These are phyloP conservation scores for Leucaena leucocephala DNA, from an alignment of 306 rosid genomes.

Conservation along the genomic window DNA sequence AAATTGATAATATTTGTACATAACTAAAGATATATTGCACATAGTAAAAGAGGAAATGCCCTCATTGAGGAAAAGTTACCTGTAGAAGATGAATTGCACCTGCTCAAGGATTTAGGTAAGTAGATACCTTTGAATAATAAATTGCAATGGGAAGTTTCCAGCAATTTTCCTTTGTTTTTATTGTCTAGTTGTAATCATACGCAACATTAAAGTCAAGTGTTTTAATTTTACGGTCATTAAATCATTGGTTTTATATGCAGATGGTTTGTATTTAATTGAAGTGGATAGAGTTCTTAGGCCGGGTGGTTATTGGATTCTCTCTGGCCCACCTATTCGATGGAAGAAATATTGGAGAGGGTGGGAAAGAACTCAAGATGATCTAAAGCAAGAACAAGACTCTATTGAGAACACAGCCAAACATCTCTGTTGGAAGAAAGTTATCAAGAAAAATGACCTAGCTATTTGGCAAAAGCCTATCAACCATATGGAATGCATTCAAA, in stretches of 20 bases:
- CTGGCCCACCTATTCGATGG: constrained; percentile 96
- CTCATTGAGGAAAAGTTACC: too few relatives aligned
- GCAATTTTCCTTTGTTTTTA: too few relatives aligned
- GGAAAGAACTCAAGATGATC: constrained; percentile 87
- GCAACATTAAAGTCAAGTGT: background rate
- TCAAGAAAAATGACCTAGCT: constrained; percentile 71
- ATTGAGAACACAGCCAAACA: constrained; percentile 72
- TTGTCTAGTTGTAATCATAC: background rate
- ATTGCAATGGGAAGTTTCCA: too few relatives aligned
- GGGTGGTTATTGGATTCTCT: constrained; percentile 96
- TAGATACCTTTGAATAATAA: too few relatives aligned
- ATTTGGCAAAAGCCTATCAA: constrained; percentile 91
- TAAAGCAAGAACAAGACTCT: constrained; percentile 80
- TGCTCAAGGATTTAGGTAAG: too few relatives aligned
- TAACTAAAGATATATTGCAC: too few relatives aligned
- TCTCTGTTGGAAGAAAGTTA: constrained; percentile 85
- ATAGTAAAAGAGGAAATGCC: too few relatives aligned
- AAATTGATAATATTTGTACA: too few relatives aligned
- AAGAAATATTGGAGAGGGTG: constrained; percentile 87
- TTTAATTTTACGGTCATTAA: background rate
- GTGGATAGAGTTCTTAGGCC: constrained; percentile 92
- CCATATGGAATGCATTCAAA: constrained; percentile 70
- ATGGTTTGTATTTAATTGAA: constrained; percentile 85
- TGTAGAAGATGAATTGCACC: too few relatives aligned
- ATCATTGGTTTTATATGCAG: constrained; percentile 44